phyloP scores from a whole-genome alignment of 768 basidiomycete species.

The Phaeolepiota aurea region DNA sequence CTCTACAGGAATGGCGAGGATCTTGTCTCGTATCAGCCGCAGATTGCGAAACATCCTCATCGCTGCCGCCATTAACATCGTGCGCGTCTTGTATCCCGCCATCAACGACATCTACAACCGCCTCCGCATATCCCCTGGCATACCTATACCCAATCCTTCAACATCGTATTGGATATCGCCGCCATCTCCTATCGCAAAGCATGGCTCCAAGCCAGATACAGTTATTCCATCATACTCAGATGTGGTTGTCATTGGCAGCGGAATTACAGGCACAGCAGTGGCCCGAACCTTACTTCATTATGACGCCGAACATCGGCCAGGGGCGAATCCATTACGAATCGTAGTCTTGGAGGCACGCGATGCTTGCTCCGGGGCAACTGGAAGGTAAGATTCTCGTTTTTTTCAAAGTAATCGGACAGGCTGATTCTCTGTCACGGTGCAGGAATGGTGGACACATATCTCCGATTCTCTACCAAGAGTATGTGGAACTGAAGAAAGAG shows the following conservation, averaged over 20 bases:
- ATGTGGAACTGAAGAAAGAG: slow-evolving; percentile 32
- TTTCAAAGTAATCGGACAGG: neutral
- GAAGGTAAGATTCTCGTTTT: slow-evolving; percentile 35
- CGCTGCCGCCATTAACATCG: neutral
- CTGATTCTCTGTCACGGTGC: neutral
- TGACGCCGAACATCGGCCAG: slow-evolving; percentile 9
- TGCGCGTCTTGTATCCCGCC: neutral
- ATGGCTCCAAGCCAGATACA: slow-evolving; percentile 15
- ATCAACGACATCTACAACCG: slow-evolving; percentile 16
- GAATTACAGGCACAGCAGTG: slow-evolving; percentile 62
- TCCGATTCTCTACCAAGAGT: slow-evolving; percentile 53
- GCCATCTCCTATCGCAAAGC: slow-evolving; percentile 32
- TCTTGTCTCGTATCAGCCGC: too few relatives aligned
- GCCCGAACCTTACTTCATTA: slow-evolving; percentile 44
- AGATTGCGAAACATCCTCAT: neutral
- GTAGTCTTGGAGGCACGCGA: slow-evolving; percentile 81
- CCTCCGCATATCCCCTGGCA: slow-evolving; percentile 34
- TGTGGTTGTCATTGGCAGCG: slow-evolving; percentile 69
- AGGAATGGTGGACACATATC: slow-evolving; percentile 71
- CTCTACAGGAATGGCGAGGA: too few relatives aligned
- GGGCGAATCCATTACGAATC: slow-evolving; percentile 27
- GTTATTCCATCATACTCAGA: slow-evolving; percentile 44
- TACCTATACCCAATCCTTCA: slow-evolving; percentile 49
- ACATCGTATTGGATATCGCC: slow-evolving; percentile 60
- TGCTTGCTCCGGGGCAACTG: slow-evolving; percentile 67